Evolutionary conservation across 768 basidiomycete genomes (phyloP).

Genomic region (Sporobolomyces phaffii): DNA sequence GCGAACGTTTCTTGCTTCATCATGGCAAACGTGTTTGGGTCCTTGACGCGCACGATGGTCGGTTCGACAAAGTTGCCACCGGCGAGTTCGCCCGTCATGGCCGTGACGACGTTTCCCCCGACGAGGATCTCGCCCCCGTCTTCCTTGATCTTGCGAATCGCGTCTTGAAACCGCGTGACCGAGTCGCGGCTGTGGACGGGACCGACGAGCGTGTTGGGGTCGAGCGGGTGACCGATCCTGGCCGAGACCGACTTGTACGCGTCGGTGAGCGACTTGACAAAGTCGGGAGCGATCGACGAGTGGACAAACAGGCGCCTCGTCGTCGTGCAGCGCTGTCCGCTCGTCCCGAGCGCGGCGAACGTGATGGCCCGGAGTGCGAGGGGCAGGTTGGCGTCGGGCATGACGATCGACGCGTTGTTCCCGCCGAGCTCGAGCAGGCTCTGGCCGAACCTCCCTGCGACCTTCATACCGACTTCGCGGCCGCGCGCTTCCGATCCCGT

Average conservation of each 20-base stretch:
- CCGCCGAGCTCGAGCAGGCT: conserved; percentile 81
- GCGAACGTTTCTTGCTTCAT: conserved; percentile 43
- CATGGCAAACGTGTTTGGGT: conserved; percentile 22
- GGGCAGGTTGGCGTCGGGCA: conserved; percentile 85
- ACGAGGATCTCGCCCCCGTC: conserved; percentile 69
- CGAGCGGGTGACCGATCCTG: conserved; percentile 78
- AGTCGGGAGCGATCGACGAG: conserved; percentile 64
- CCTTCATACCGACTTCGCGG: conserved; percentile 74
- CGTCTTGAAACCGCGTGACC: conserved; percentile 16
- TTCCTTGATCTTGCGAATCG: conserved; percentile 49
- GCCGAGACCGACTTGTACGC: conserved; percentile 60
- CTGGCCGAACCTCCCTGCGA: conserved; percentile 83
- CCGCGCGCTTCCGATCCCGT: conserved; percentile 89
- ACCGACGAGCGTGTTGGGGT: conserved; percentile 66
- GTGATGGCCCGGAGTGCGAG: conserved; percentile 85
- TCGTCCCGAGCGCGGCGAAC: conserved; percentile 85
- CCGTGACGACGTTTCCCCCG: conserved; percentile 57
- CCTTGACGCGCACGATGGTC: conserved; percentile 59
- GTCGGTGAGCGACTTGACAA: conserved; percentile 66
- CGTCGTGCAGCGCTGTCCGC: conserved; percentile 67
- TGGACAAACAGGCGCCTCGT: conserved; percentile 88
- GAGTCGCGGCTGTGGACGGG: conserved; percentile 69
- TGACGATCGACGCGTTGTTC: conserved; percentile 88
- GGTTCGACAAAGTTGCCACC: conserved; percentile 86
- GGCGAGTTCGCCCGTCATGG: conserved; percentile 54